Conservation (phyloP, 2,329 filamentous ascomycete genomes). For the Proliferodiscus dingleyae region DNA sequence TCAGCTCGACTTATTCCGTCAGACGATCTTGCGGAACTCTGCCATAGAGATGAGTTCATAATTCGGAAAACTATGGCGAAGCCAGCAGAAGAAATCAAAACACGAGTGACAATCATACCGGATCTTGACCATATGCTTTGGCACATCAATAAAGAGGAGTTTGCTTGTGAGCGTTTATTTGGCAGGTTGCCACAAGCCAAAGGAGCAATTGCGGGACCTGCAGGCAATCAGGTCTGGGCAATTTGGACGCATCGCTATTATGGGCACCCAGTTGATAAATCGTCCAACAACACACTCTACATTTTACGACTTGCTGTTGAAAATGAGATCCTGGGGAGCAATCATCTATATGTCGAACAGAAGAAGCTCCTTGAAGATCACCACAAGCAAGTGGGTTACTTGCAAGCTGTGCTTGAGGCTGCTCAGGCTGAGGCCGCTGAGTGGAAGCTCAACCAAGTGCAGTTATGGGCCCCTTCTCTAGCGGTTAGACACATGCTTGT, state of each 20-base stretch:
- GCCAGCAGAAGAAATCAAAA: conserved; percentile 32
- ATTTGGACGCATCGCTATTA: conserved; percentile 66
- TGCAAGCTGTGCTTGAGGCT: conserved; percentile 58
- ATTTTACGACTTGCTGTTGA: conserved; percentile 66
- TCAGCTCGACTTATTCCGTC: conserved; percentile 46
- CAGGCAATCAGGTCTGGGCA: conserved; percentile 60
- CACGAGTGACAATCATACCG: conserved; percentile 60
- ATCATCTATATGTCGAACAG: background rate
- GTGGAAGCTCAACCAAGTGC: conserved; percentile 65
- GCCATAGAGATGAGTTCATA: conserved; percentile 57
- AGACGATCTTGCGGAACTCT: conserved; percentile 55
- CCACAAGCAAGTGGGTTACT: conserved; percentile 32
- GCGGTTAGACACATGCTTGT: conserved; percentile 43
- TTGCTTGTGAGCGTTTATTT: conserved; percentile 60
- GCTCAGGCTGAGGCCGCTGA: conserved; percentile 65
- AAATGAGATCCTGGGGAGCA: conserved; percentile 34
- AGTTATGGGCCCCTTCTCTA: conserved; percentile 76
- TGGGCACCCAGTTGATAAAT: conserved; percentile 37
- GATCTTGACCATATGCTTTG: conserved; percentile 65
- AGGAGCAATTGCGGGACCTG: conserved; percentile 59
- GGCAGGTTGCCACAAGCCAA: conserved; percentile 51
- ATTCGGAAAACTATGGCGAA: conserved; percentile 38
- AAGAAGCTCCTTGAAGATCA: background rate
- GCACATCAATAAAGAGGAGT: conserved; percentile 77
- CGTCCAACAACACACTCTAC: conserved; percentile 59